Conservation (phyloP, 129 eudicot genomes). For the Flaveria ramosissima region DNA sequence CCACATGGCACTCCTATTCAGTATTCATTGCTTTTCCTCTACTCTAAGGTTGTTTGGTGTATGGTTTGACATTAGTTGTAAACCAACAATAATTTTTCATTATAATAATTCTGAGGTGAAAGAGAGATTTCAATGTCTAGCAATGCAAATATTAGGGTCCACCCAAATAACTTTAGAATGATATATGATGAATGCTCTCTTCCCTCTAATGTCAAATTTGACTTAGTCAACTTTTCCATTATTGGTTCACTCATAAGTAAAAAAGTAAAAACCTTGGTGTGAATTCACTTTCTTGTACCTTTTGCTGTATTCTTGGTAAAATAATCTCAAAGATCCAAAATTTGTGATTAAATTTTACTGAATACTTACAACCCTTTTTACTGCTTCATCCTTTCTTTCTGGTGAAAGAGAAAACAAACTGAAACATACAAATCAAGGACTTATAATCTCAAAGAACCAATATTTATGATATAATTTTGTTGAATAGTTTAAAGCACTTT, state of each 20-base stretch:
- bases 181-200: slow-evolving; percentile 41
- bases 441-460: slow-evolving; percentile 8
- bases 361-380: slow-evolving; percentile 21
- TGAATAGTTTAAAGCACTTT: background rate
- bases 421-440: slow-evolving; percentile 20
- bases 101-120: slow-evolving; percentile 19
- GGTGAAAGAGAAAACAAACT: slow-evolving; percentile 27
- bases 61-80: slow-evolving; percentile 42
- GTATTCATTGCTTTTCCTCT: slow-evolving; percentile 31
- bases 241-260: slow-evolving; percentile 23
- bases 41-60: slow-evolving; percentile 41
- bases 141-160: slow-evolving; percentile 34
- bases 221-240: slow-evolving; percentile 37
- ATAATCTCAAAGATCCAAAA: slow-evolving; percentile 21
- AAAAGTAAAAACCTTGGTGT: slow-evolving; percentile 28
- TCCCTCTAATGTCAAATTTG: slow-evolving; percentile 42
- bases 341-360: slow-evolving; percentile 16
- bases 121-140: slow-evolving; percentile 31
- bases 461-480: background rate
- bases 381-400: slow-evolving; percentile 35
- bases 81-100: slow-evolving; percentile 35
- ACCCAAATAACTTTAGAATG: slow-evolving; percentile 48
- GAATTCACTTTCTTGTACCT: slow-evolving; percentile 42
- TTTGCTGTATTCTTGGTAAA: slow-evolving; percentile 33
- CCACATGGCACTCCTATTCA: slow-evolving; percentile 39